Base-by-base conservation (phyloP, 2,329 filamentous ascomycete genomes). In the Penicillium sp. region DNA sequence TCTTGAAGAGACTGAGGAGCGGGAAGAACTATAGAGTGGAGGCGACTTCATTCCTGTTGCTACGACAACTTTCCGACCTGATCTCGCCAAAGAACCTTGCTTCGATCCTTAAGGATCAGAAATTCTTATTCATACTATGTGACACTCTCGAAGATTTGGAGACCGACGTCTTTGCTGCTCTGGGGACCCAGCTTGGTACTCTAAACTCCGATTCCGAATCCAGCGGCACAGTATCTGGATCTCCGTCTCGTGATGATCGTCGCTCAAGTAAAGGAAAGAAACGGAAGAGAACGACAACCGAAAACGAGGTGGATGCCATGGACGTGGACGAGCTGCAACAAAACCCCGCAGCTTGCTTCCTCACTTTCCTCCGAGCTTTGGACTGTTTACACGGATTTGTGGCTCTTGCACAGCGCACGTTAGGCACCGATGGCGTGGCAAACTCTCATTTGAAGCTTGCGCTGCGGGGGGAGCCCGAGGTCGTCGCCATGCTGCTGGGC, bases 11-110 rank as follows among this genome's bases (percentile, higher is more conserved):
- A 62, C 56, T 86, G 44, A 78, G 75, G 57, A 64, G 69, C 40
- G 66, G 60, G 40, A 64, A 67, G 56, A 69, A 62, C 39, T 75
- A 75, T 45, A 73, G 75, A 42, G 64, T 69, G 29, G 71, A 74
- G 35, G 55, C 66, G n/a, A 61, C 61, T 38, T 71, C 74, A 27
- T 84, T 80, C 61, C 60, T 72, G 75, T 76, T 81, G 43, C 61
- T 87, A 48, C 76, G 81, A 70, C 82, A 83, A 75, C 73, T 88
- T 1, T 75, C 87, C 45, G 82, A 84, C 59, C 77, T 82, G n/a
- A 80, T 92, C 14, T 84, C 88, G 0, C 73, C 83, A 0, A 83
- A 86, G 38, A 84, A 82, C 10, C 75, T 88, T 19, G 87, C 88
- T 8, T 83, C 83, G 50, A 82, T 87, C 3, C 76, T 95, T 6